These are phyloP conservation scores for Pugionium cornutum DNA, from an alignment of 345 rosid species.

Conservation along the genomic window DNA sequence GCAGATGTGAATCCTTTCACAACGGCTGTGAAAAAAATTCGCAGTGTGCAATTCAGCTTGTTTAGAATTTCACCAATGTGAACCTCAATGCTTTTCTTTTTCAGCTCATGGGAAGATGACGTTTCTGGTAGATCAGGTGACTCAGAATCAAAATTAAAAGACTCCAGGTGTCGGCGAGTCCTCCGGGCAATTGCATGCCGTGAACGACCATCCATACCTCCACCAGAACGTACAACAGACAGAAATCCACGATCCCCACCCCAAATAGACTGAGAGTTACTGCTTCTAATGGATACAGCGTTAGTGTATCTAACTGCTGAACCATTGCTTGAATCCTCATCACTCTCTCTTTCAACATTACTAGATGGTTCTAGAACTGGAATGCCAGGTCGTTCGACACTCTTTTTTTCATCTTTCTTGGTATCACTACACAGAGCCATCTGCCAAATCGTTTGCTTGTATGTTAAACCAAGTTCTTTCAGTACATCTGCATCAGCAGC, in stretches of 20 bases:
- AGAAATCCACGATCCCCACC: conserved; percentile 78
- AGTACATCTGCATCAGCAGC: conserved; percentile 86
- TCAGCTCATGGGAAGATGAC: conserved; percentile 59
- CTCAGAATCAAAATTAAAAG: conserved; percentile 70
- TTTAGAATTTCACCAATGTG: conserved; percentile 66
- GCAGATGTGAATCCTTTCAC: conserved; percentile 91
- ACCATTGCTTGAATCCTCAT: conserved; percentile 64
- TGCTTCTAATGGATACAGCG: conserved; percentile 71
- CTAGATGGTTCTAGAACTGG: conserved; percentile 58
- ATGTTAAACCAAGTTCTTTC: conserved; percentile 77
- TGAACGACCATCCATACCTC: conserved; percentile 73
- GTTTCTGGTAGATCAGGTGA: conserved; percentile 58
- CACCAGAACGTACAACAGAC: conserved; percentile 77
- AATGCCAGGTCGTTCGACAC: conserved; percentile 60
- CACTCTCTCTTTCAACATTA: conserved; percentile 79
- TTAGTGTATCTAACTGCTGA: conserved; percentile 74
- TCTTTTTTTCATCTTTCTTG: conserved; percentile 66
- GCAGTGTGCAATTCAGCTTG: conserved; percentile 69
- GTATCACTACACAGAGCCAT: conserved; percentile 69
- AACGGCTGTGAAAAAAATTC: conserved; percentile 77
- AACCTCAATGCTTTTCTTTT: conserved; percentile 76
- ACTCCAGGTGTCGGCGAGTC: conserved; percentile 75
- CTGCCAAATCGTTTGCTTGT: conserved; percentile 85
- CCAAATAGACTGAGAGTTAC: conserved; percentile 75
- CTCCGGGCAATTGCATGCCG: conserved; percentile 89